Conservation (phyloP, 495 filamentous ascomycete genomes). For the Mycothermus thermophilus region DNA sequence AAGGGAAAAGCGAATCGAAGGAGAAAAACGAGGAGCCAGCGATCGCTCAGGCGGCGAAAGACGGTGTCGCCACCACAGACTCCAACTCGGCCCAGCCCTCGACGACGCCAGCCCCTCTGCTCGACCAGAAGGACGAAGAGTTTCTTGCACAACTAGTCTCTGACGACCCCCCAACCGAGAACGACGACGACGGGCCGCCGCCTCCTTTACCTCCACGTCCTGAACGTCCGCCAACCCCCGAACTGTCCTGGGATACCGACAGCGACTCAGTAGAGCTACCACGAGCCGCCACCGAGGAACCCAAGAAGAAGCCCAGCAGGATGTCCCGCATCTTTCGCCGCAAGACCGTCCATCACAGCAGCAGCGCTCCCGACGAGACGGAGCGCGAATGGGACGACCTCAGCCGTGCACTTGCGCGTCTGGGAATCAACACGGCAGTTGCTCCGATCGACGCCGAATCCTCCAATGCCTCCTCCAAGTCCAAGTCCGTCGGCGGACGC, state of each 20-base stretch:
- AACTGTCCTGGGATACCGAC: conserved; percentile 29
- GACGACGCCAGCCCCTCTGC: conserved; percentile 15
- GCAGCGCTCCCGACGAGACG: conserved; percentile 17
- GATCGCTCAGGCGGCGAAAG: conserved; percentile 9
- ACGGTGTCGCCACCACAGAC: conserved; percentile 7
- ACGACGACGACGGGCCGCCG: conserved; percentile 21
- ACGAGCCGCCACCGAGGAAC: conserved; percentile 1
- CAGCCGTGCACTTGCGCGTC: conserved; percentile 55
- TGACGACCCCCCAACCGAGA: conserved; percentile 5
- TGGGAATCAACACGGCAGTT: conserved; percentile 47
- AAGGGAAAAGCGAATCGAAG: too few relatives aligned
- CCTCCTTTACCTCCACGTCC: conserved; percentile 30
- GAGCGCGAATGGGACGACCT: conserved; percentile 61
- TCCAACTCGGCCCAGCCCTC: not conserved
- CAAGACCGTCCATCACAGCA: conserved; percentile 6
- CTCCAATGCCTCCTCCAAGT: not conserved
- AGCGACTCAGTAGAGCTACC: conserved; percentile 17
- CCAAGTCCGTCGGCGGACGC: conserved; percentile 62
- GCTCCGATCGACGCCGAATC: not conserved
- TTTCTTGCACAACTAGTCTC: conserved; percentile 33
- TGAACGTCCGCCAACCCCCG: conserved; percentile 31
- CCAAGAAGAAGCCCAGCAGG: conserved; percentile 13
- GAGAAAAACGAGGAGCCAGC: conserved; percentile 20
- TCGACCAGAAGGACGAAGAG: conserved; percentile 29
- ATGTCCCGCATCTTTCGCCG: conserved; percentile 16